Conservation (phyloP, 1,284 basidiomycete species). For the Ganoderma sinense region DNA sequence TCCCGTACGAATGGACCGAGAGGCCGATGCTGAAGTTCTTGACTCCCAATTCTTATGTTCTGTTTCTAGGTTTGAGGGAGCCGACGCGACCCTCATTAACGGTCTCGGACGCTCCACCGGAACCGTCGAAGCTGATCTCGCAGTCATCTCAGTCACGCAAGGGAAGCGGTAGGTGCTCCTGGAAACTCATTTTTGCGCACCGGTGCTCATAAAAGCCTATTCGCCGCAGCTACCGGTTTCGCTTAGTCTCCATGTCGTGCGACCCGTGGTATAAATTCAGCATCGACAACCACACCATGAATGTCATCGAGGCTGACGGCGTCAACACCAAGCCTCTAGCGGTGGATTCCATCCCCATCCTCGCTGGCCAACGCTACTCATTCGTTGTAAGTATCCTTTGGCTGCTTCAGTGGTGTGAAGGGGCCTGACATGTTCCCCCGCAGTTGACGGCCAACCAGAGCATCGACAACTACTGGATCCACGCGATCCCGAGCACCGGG, state of each 20-base stretch:
- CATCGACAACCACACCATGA: conserved; percentile 45
- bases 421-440: neutral
- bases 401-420: neutral
- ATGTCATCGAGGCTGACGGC: conserved; percentile 45
- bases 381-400: conserved; percentile 39
- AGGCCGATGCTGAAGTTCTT: neutral
- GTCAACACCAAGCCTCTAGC: conserved; percentile 40
- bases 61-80: neutral
- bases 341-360: conserved; percentile 43
- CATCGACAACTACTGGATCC: conserved; percentile 49
- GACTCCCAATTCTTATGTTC: neutral
- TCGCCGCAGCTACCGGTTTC: conserved; percentile 39
- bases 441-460: conserved; percentile 42
- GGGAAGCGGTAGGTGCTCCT: conserved; percentile 42
- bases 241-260: conserved; percentile 58
- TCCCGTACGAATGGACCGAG: conserved; percentile 25
- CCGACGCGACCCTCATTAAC: conserved; percentile 57
- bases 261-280: conserved; percentile 41
- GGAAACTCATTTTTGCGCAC: neutral
- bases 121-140: conserved; percentile 33
- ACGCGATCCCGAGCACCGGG: conserved; percentile 45
- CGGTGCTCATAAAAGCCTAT: neutral
- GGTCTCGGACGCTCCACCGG: conserved; percentile 45
- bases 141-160: conserved; percentile 40
- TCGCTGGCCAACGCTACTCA: conserved; percentile 48